Evolutionary conservation across 805 yeast genomes (phyloP), one percentile per base, ranked within the genome.

Genomic region (Saturnispora hagleri): DNA sequence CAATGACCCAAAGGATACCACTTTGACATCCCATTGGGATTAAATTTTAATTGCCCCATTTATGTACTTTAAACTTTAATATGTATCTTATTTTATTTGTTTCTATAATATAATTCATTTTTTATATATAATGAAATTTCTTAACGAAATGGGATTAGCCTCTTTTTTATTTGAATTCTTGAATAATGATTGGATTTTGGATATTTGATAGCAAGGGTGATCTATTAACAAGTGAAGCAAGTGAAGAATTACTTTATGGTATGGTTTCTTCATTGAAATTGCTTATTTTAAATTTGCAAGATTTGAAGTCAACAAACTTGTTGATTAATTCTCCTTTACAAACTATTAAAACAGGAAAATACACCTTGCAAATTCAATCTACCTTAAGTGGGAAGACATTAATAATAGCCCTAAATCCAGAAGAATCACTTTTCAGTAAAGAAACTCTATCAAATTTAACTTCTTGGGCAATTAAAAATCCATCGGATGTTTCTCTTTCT

Each of bases 1-100:
- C 51, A 65, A 63, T 51, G 64, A 66, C 44, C 67, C 67, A 6
- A 68, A 63, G 48, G 71, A 67, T 52, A 65, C 62, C 52, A 60
- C 67, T 18, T 57, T 67, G 33, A 60, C 69, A 15, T 66, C 63
- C 52, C 68, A 64, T 52, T 66, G 70, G 69, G 57, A 57, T 31
- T 53, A 38, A 35, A 10, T 20, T 13, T 5, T 38, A 9, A 13
- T 31, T 31, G 34, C 15, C 42, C 6, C 42, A n/a, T 18, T 26
- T 38, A 20, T 38, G 22, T 38, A 38, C 42, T 18, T 18, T 38
- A 38, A 18, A 38, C 22, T 38, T 36, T 36, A 36, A 18, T 38
- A 18, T 38, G 42, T 38, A 38, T 38, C 42, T 18, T 38, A 38
- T 20, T 38, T 38, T 18, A 18, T 38, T 38, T 38, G 42, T 38